Base-by-base conservation (phyloP, 2,329 filamentous ascomycete species). In the Colletotrichum melonis region DNA sequence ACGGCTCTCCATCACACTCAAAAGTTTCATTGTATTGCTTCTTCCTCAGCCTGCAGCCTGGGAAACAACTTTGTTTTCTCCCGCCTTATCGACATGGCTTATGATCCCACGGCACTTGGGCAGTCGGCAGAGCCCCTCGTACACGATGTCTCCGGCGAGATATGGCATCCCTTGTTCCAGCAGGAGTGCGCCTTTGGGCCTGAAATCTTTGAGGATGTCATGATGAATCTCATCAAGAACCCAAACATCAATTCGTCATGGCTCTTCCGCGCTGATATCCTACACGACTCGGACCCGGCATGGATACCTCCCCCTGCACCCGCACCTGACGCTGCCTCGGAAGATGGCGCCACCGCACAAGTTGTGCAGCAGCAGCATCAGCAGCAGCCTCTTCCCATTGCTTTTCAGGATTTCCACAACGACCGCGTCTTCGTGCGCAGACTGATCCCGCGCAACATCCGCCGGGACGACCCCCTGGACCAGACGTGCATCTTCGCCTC, bases 401-500 rank as follows among this genome's bases (percentile, higher is more conserved):
- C 85, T 57, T 89, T 92, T 75, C 77, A 76, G 62, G 82, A 79
- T 60, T 86, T 86, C 72, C 76, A 81, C n/a, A 58, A 75, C 46
- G 62, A 88, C 28, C 91, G 92, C 76, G 91, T 91, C 1, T 86
- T 98, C 24, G 89, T 98, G 8, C 89, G 95, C 72, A 92, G 88
- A 74, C 85, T 98, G 77, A 92, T 98, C 59, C 96, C 96, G 3
- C 88, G 96, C 63, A 98, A 98, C 81, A 90, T 92, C 3, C 88
- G 92, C 67, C 85, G 96, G 30, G 96, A 98, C 81, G 85, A 86
- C 24, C 87, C 92, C 1, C 82, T 98, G 75, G 88, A 95, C 70
- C 96, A 98, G 82, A 97, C 95, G 2, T 97, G 95, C 81, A 88
- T 94, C 68, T 89, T 95, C 75, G 94, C 94, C 80, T 73, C 94